Base-by-base conservation (phyloP, 768 basidiomycete genomes). In the Boletus tomentosulus region DNA sequence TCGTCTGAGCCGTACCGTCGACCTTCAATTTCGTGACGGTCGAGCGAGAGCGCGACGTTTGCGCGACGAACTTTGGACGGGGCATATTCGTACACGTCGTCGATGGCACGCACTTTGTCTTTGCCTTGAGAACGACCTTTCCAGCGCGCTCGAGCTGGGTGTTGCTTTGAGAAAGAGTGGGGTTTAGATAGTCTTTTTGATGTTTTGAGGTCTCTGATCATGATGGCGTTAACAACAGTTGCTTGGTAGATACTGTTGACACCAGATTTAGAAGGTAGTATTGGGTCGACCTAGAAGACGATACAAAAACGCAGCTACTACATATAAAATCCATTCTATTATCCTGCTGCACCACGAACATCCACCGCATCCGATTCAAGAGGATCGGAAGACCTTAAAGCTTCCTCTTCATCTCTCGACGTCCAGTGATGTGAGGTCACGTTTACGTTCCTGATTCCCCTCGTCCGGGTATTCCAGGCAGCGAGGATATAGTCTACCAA, bases 1-100 rank as follows among this genome's bases (percentile, higher is more conserved):
- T 75, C 70, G 35, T 74, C 75, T 7, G 70, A 70, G 31, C 71
- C 75, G 59, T 54, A 4, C 19, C 56, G 53, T 39, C 64, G 57
- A 4, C 62, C 59, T 10, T 54, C 62, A 2, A 71, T 67, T 65
- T 89, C 85, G 37, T 85, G 82, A 39, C 72, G 75, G 60, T 81
- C 84, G 34, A 89, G 68, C 31, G 81, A 74, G 33, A 85, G 73
- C 43, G 64, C 68, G 34, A 87, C 66, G 50, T 79, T 79, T 1
- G 78, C 73, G 31, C 87, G 74, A 53, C 80, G 74, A 19, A 72
- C 70, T 50, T 74, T 75, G 50, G 74, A 69, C 33, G 76, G 75
- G 51, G 78, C 71, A 54, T 83, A 83, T 61, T 89, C 87, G 65
- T 88, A 89, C 1, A 87, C 76, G 59, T 89, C 85, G 22, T 72